A percentile compares a stretch with the other conserved stretches of the same genome.
phyloP scores from a whole-genome alignment of 2,329 filamentous ascomycete genomes.

The Monosporascus sp. region DNA sequence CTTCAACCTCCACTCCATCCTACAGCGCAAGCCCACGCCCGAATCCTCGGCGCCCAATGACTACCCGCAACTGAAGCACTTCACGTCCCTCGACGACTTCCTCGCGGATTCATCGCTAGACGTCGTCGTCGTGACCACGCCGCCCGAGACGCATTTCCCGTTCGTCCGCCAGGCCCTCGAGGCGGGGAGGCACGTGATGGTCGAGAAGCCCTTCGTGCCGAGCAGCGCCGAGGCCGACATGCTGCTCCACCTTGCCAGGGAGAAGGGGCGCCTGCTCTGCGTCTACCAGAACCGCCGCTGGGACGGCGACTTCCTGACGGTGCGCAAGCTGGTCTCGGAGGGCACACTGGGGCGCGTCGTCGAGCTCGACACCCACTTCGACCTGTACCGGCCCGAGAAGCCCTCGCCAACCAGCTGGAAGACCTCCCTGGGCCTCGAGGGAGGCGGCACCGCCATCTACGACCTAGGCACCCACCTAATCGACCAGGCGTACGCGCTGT shows the following conservation, averaged over 20 bases:
- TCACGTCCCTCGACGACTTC: conserved; percentile 55
- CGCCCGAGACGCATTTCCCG: conserved; percentile 64
- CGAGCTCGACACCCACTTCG: conserved; percentile 77
- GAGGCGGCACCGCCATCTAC: conserved; percentile 64
- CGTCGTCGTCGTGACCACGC: conserved; percentile 65
- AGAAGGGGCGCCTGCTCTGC: conserved; percentile 48
- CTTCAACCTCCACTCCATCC: conserved; percentile 66
- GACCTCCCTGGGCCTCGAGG: conserved; percentile 47
- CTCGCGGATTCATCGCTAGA: conserved; percentile 61
- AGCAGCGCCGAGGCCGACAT: conserved; percentile 61
- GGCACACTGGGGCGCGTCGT: conserved; percentile 63
- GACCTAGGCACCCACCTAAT: conserved; percentile 73
- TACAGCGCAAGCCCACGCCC: conserved; percentile 64
- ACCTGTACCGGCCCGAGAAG: conserved; percentile 60
- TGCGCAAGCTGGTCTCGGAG: conserved; percentile 55
- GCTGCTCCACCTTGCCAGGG: conserved; percentile 51
- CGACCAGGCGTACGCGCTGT: conserved; percentile 67
- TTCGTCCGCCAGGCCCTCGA: conserved; percentile 61
- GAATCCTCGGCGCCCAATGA: conserved; percentile 64
- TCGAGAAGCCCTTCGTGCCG: conserved; percentile 79
- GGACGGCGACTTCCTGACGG: conserved; percentile 71
- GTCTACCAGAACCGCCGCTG: conserved; percentile 76
- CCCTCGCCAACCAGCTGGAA: conserved; percentile 58
- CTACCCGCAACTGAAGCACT: conserved; percentile 59
- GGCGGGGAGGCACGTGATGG: conserved; percentile 70